Base-by-base conservation (phyloP, 768 basidiomycete species). In the Amanita pallidorosea region DNA sequence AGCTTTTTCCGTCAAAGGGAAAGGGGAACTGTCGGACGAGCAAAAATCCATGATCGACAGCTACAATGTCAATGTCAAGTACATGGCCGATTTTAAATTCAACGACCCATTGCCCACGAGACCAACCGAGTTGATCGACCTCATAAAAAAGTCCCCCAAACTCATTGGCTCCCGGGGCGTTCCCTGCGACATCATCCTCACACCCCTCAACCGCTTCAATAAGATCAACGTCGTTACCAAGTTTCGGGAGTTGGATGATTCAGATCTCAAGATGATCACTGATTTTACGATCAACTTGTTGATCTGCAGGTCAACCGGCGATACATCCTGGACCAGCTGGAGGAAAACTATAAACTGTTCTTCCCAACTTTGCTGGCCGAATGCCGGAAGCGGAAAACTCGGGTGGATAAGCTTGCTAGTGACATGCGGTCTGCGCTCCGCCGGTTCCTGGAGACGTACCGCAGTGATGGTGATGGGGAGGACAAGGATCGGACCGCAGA, bases 131-230 rank as follows among this genome's bases (percentile, higher is more conserved):
- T 31, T 47, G 29, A 34, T 47, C 18, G 33, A 47, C 11, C 22
- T 47, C 22, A 35, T 47, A 18, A 47, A 34, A 47, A 47, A 18
- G 31, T 47, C 45, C 2, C 45, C 29, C 2, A 4, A 47, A 20
- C 23, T 47, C n/a, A 31, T 47, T 34, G 45, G 45, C 20, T 22
- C 18, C 11, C 34, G 7, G 20, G 45, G 45, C 12, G 45, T 47
- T 11, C 45, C 45, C 7, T 47, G 45, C 34, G 45, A 47, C 20
- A 47, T 47, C 45, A 47, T 47, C 31, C 29, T 47, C 33, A 47
- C 45, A 8, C 45, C 45, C 18, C 31, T 47, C 17, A 34, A 17
- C 45, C 45, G 45, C 45, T 47, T 47, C 33, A 35, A 35, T n/a
- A 18, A 47, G 45, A 13, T 35, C 33, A 35, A 35, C 9, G 12